A percentile compares a stretch with the other conserved stretches of the same genome.
phyloP scores from a whole-genome alignment of 129 eudicot genomes.

The Oenanthe sinensis region DNA sequence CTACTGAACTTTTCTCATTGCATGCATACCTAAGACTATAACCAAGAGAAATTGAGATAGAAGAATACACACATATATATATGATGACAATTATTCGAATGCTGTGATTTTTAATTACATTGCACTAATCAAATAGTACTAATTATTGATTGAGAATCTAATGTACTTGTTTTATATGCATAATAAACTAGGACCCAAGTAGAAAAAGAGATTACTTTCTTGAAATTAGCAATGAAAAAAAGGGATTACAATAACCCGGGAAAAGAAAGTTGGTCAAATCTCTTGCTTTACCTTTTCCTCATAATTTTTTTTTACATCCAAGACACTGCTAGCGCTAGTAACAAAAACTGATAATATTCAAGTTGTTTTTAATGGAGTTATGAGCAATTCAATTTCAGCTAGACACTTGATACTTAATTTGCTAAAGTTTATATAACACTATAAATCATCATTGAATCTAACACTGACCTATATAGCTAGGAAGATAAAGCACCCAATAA shows the following conservation, averaged over 20 bases:
- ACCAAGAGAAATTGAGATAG: too few species aligned
- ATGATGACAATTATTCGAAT: background rate
- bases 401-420: too few species aligned
- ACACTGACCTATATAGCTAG: background rate
- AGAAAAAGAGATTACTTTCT: conserved; percentile 13
- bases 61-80: too few species aligned
- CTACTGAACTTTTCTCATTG: too few species aligned
- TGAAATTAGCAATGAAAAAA: conserved; percentile 9
- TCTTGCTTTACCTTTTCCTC: conserved; percentile 4
- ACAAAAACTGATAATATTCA: background rate
- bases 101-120: background rate
- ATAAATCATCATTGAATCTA: background rate
- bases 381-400: too few species aligned
- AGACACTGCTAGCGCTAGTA: background rate
- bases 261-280: conserved; percentile 12
- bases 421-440: too few species aligned
- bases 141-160: background rate
- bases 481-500: background rate
- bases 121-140: background rate
- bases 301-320: conserved; percentile 1
- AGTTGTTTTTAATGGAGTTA: too few species aligned
- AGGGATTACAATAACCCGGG: conserved; percentile 12
- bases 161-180: background rate
- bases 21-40: too few species aligned
- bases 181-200: conserved; percentile 1